Base-by-base conservation (phyloP, 352 stramenopile species). In the Phytophthora litchii region DNA sequence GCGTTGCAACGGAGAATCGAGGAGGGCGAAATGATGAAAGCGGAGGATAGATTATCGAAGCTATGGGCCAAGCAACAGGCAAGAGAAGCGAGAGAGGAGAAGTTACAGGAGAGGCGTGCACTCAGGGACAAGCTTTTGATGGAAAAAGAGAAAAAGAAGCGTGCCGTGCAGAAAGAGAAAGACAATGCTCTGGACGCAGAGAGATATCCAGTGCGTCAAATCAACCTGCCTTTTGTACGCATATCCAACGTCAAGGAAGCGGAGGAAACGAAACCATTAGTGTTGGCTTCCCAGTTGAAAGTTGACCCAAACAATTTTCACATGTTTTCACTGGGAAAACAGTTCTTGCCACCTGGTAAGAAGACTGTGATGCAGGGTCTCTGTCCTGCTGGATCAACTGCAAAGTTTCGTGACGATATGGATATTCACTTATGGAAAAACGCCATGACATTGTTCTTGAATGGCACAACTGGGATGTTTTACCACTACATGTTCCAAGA, bases 301-400 rank as follows among this genome's bases (percentile, higher is more conserved):
- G 54, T 88, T 3, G 65, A 86, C 38, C 17, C 79, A 12, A 53
- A 51, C 0, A 23, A 42, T 3, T 91, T 91, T 44, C 78, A 91
- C 52, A 41, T 52, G 6, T 72, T 65, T 8, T 84, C 74, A 40
- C 49, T 91, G 0, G 77, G 77, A 11, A 80, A 78, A 23, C 75
- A 88, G 57, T 73, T 91, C 40, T 64, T 74, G 36, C 81, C 81
- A 3, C 64, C 64, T 11, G 69, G 79, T 37, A 91, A 87, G 45
- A 34, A 62, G 10, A 59, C 70, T 0, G 63, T 86, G 43, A 81
- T 91, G 68, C 65, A 80, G 38, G 77, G 63, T 0, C 45, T 86
- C 20, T 81, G 76, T 60, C 67, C 71, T 5, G 45, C 43, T 38
- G 65, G 72, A 20, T 61, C 49, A 1, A 71, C 67, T n/a, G 27